Evolutionary conservation across 176 grass and related monocot genomes (phyloP).

Genomic region (Bolboschoenus planiculmis): DNA sequence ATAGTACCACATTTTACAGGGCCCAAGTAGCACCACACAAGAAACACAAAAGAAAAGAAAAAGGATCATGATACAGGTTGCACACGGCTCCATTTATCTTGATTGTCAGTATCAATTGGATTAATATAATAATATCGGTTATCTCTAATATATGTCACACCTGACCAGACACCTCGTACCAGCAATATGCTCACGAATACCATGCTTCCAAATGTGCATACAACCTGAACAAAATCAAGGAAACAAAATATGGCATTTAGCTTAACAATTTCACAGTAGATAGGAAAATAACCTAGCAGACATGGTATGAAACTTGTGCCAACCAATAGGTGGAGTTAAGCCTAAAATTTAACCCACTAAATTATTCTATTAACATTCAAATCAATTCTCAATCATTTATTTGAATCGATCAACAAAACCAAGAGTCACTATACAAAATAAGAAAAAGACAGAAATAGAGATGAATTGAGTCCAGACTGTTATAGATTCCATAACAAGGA

Average conservation of each 20-base stretch:
- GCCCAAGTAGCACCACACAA: not conserved
- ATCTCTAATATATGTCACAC: constrained; percentile 67
- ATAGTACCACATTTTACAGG: not conserved
- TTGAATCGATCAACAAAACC: not conserved
- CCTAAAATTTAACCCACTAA: not conserved
- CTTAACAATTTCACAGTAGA: not conserved
- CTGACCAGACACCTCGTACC: constrained; percentile 87
- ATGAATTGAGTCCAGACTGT: not conserved
- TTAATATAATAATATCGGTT: constrained; percentile 66
- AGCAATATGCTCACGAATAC: constrained; percentile 81
- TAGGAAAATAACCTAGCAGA: not conserved
- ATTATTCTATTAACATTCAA: not conserved
- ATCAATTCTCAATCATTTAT: not conserved
- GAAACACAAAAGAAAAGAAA: not conserved
- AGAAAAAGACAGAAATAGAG: not conserved
- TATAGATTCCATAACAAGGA: not conserved
- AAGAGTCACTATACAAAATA: not conserved
- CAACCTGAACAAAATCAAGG: constrained; percentile 36
- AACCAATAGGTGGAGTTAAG: not conserved
- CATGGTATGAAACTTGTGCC: not conserved
- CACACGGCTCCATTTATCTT: constrained; percentile 48
- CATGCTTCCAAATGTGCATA: constrained; percentile 96
- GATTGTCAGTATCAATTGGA: constrained; percentile 55
- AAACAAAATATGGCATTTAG: not conserved
- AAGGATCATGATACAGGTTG: constrained; percentile 47